phyloP scores from a whole-genome alignment of 2,329 filamentous ascomycete genomes.

The Fusarium solani-melongenae region DNA sequence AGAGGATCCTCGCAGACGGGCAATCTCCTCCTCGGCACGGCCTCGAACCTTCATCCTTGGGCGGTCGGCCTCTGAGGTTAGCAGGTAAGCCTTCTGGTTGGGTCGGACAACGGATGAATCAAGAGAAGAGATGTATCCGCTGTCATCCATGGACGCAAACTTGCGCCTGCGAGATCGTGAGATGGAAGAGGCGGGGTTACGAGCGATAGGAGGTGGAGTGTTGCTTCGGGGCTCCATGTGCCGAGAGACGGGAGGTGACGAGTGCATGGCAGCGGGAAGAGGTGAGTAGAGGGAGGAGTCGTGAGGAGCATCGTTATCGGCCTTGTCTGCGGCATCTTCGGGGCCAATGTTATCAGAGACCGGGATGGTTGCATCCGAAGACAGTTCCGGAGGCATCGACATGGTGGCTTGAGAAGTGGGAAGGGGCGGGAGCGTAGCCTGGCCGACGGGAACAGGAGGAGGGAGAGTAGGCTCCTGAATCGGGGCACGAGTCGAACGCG shows the following conservation, averaged over 20 bases:
- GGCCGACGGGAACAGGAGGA: slow-evolving; percentile 53
- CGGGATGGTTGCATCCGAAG: slow-evolving; percentile 82
- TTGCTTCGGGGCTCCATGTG: slow-evolving; percentile 70
- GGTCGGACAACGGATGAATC: slow-evolving; percentile 89
- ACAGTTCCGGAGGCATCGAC: slow-evolving; percentile 67
- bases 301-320: slow-evolving; percentile 51
- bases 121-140: slow-evolving; percentile 95
- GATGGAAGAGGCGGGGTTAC: slow-evolving; percentile 71
- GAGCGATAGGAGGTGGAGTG: slow-evolving; percentile 79
- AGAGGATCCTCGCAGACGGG: slow-evolving; percentile 89
- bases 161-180: slow-evolving; percentile 79
- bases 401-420: slow-evolving; percentile 52
- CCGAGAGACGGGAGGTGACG: slow-evolving; percentile 85
- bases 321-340: slow-evolving; percentile 61
- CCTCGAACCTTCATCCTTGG: slow-evolving; percentile 82
- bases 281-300: slow-evolving; percentile 75
- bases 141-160: slow-evolving; percentile 85
- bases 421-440: slow-evolving; percentile 54
- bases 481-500: slow-evolving; percentile 52
- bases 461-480: slow-evolving; percentile 62
- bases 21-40: slow-evolving; percentile 95
- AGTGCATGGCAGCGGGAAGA: slow-evolving; percentile 78
- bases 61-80: slow-evolving; percentile 84
- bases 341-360: slow-evolving; percentile 72
- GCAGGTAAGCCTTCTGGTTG: slow-evolving; percentile 69